phyloP scores from a whole-genome alignment of 345 rosid genomes.

The Pistacia vera region DNA sequence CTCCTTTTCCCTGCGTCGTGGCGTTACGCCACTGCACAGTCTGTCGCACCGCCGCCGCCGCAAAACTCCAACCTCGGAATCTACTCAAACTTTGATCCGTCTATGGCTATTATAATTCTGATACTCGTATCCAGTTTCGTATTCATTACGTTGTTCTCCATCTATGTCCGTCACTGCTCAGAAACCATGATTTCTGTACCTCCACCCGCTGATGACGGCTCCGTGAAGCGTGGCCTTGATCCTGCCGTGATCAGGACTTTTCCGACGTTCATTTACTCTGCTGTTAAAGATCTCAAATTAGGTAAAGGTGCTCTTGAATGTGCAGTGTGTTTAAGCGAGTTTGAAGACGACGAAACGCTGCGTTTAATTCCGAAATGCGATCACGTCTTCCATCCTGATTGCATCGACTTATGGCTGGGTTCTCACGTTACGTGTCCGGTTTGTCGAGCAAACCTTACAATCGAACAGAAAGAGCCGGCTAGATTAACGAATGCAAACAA shows the following conservation, averaged over 20 bases:
- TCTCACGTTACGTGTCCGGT: slow-evolving; percentile 61
- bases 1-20: neutral
- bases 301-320: slow-evolving; percentile 56
- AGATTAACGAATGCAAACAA: slow-evolving; percentile 6
- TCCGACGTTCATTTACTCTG: slow-evolving; percentile 58
- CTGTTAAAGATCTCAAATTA: slow-evolving; percentile 46
- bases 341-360: slow-evolving; percentile 42
- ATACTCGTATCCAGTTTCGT: slow-evolving; percentile 31
- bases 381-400: slow-evolving; percentile 58
- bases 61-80: neutral
- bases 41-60: neutral
- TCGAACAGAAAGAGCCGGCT: slow-evolving; percentile 20
- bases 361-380: slow-evolving; percentile 52
- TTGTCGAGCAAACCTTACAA: slow-evolving; percentile 51
- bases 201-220: neutral
- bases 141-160: slow-evolving; percentile 21
- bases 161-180: slow-evolving; percentile 33
- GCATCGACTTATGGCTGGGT: slow-evolving; percentile 55
- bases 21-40: slow-evolving; percentile 11
- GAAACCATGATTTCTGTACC: no score
- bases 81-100: slow-evolving; percentile 25
- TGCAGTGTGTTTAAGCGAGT: slow-evolving; percentile 52
- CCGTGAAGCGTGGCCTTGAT: slow-evolving; percentile 49
- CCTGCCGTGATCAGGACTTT: slow-evolving; percentile 49
- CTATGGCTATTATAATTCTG: slow-evolving; percentile 24